These are phyloP conservation scores for Obelidium mucronatum DNA, from an alignment of 192 early-diverging fungal species.

Conservation along the genomic window DNA sequence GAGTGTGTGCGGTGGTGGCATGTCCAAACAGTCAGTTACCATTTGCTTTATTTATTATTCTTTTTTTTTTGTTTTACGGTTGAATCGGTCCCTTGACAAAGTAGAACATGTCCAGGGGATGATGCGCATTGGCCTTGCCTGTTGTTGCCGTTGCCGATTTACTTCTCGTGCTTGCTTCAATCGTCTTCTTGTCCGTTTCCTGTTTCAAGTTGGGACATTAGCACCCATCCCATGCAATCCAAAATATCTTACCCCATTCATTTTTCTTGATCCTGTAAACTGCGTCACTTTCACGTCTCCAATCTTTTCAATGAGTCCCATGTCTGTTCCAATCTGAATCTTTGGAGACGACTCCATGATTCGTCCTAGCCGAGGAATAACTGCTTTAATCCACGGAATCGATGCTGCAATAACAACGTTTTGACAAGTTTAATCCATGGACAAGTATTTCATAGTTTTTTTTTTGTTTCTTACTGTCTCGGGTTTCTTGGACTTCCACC, in stretches of 20 bases:
- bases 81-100: neutral
- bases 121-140: too few species aligned
- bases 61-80: neutral
- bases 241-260: too few species aligned
- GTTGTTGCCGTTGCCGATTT: too few species aligned
- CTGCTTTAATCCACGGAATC: conserved; percentile 17
- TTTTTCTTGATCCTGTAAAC: neutral
- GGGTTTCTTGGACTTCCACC: neutral
- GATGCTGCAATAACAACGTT: conserved; percentile 1
- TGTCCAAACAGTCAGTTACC: too few species aligned
- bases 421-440: too few species aligned
- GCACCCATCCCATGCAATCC: too few species aligned
- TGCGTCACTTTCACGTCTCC: neutral
- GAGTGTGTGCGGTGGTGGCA: too few species aligned
- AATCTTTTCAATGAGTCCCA: conserved; percentile 28
- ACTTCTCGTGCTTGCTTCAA: too few species aligned
- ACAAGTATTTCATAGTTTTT: neutral
- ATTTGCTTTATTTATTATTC: neutral
- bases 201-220: too few species aligned
- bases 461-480: neutral
- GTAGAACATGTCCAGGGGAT: neutral
- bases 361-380: conserved; percentile 12
- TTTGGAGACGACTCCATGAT: conserved; percentile 13
- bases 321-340: conserved; percentile 19
- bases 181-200: too few species aligned